Percentiles rank a stretch among this genome's conserved stretches.
phyloP scores from a whole-genome alignment of 2,329 filamentous ascomycete genomes.

The Monilinia fructicola region DNA sequence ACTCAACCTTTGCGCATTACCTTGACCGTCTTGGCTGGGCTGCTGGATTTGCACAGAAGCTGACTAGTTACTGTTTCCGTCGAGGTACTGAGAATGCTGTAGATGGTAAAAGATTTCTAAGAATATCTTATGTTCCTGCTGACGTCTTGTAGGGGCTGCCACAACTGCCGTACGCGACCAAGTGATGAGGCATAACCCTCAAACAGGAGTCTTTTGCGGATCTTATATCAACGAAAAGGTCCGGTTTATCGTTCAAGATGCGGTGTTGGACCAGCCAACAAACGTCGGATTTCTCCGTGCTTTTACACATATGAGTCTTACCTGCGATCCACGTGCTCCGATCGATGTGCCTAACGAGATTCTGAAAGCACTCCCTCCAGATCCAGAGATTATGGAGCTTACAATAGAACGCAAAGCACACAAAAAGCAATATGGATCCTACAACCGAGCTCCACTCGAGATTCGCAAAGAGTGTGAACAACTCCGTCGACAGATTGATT shows the following conservation, averaged over 20 bases:
- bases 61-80: not conserved
- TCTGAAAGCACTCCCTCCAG: not conserved
- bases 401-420: not conserved
- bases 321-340: not conserved
- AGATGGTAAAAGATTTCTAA: not conserved
- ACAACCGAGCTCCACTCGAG: not conserved
- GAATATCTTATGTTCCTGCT: not conserved
- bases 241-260: not conserved
- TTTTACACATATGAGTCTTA: slow-evolving; percentile 9
- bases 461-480: slow-evolving; percentile 3
- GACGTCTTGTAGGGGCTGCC: not conserved
- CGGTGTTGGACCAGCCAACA: not conserved
- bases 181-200: not conserved
- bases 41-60: not conserved
- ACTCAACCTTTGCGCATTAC: not conserved
- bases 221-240: slow-evolving; percentile 4
- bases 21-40: not conserved
- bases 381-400: not conserved
- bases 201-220: not conserved
- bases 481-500: not conserved
- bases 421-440: not conserved
- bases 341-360: not conserved
- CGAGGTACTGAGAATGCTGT: not conserved
- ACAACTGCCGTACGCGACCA: not conserved
- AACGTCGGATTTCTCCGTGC: not conserved